phyloP scores from a whole-genome alignment of 2,329 filamentous ascomycete species.

The Dactylellina leptospora region DNA sequence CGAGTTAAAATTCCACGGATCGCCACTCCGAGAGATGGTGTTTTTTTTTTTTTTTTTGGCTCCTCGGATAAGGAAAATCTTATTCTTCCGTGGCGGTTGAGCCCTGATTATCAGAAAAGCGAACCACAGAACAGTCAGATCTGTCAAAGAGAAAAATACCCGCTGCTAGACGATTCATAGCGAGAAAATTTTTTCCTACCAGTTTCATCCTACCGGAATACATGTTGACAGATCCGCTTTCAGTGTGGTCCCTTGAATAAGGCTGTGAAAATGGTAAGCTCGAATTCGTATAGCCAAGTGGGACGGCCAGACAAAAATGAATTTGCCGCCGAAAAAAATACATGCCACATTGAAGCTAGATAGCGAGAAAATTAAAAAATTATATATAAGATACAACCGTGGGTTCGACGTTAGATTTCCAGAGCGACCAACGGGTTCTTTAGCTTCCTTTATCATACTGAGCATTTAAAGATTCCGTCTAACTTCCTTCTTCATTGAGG shows the following conservation, averaged over 20 bases:
- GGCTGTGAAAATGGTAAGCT: constrained; percentile 25
- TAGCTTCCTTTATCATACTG: constrained; percentile 40
- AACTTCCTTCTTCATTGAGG: constrained; percentile 38
- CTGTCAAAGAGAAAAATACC: constrained; percentile 4
- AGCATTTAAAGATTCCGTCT: neutral
- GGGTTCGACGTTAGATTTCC: constrained; percentile 19
- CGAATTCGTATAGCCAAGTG: constrained; percentile 20
- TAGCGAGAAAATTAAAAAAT: neutral
- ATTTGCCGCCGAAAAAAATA: constrained; percentile 35
- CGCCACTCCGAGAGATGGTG: too few relatives aligned
- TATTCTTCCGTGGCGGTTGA: constrained; percentile 13
- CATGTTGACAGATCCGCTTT: constrained; percentile 40
- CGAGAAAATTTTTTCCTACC: constrained; percentile 13
- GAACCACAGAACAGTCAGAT: neutral
- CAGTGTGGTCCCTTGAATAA: constrained; percentile 16
- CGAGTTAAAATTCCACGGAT: too few relatives aligned
- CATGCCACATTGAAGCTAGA: neutral
- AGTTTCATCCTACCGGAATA: constrained; percentile 31
- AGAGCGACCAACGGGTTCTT: neutral
- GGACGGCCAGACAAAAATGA: neutral
- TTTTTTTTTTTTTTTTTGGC: neutral
- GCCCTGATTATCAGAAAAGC: constrained; percentile 15
- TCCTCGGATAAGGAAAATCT: constrained; percentile 25
- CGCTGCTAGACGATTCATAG: constrained; percentile 1
- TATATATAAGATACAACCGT: too few relatives aligned